Evolutionary conservation across 192 early-diverging fungal species (phyloP).

Genomic region (Bifiguratus adelaidae): DNA sequence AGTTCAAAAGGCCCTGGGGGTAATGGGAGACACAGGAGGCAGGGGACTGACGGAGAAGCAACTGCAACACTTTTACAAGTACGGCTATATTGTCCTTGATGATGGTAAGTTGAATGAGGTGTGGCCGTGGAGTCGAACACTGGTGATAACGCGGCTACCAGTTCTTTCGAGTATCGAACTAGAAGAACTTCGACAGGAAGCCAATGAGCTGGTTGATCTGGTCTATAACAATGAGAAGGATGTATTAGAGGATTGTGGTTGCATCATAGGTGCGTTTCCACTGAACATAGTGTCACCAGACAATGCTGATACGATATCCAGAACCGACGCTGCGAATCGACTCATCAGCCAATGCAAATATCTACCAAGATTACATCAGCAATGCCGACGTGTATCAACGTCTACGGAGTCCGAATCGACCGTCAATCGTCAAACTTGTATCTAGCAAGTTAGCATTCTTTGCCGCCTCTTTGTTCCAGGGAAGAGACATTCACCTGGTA

Average conservation of each 20-base stretch:
- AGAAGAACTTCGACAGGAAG: slow-evolving; percentile 9
- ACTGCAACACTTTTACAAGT: too few species aligned
- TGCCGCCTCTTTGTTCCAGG: slow-evolving; percentile 4
- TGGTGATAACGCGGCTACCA: too few species aligned
- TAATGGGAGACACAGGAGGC: too few species aligned
- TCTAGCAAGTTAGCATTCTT: neutral
- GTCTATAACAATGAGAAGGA: slow-evolving; percentile 13
- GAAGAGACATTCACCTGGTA: neutral
- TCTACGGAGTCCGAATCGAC: slow-evolving; percentile 4
- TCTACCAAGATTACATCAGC: slow-evolving; percentile 13
- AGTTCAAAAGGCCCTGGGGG: too few species aligned
- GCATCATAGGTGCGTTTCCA: slow-evolving; percentile 13
- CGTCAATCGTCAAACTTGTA: neutral
- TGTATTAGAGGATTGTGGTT: slow-evolving; percentile 16
- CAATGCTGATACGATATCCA: neutral
- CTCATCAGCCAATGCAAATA: slow-evolving; percentile 16
- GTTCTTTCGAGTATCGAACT: too few species aligned
- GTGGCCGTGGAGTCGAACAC: too few species aligned
- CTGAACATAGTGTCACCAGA: neutral
- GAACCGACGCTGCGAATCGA: slow-evolving; percentile 1
- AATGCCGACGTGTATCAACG: slow-evolving; percentile 7
- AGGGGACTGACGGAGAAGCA: too few species aligned
- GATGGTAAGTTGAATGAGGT: too few species aligned
- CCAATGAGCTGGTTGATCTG: slow-evolving; percentile 13
- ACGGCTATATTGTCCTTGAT: too few species aligned